A percentile compares a stretch with the other conserved stretches of the same genome.
Evolutionary conservation across 495 filamentous ascomycete species (phyloP).

Genomic region (Penicillium pancosmium): DNA sequence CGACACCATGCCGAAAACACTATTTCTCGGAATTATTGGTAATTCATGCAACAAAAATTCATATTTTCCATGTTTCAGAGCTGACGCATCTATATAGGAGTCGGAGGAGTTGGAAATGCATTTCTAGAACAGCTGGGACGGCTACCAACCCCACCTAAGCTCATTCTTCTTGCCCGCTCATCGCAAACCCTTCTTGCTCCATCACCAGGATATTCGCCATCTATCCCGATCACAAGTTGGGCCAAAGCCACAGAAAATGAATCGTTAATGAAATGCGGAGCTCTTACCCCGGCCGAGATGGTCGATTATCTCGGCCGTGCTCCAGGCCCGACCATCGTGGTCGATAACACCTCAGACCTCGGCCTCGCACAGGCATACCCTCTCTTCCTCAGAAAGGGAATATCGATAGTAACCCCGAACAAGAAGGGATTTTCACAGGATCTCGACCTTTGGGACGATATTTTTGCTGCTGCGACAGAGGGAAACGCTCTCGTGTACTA

Average conservation of each 20-base stretch:
- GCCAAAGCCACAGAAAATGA: conserved; percentile 56
- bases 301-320: conserved; percentile 67
- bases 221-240: conserved; percentile 56
- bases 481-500: conserved; percentile 80
- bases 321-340: conserved; percentile 71
- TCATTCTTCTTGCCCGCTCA: conserved; percentile 68
- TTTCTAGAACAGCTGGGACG: neutral
- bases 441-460: conserved; percentile 75
- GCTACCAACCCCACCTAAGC: neutral
- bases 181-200: conserved; percentile 69
- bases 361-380: conserved; percentile 78
- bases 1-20: neutral
- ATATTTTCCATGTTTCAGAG: neutral
- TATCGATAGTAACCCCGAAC: conserved; percentile 91
- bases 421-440: conserved; percentile 90
- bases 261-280: conserved; percentile 42
- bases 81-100: neutral
- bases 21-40: neutral
- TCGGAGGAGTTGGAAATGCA: conserved; percentile 2
- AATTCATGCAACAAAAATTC: neutral
- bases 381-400: conserved; percentile 69
- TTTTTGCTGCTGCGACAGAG: conserved; percentile 64
- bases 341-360: conserved; percentile 90
- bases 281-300: conserved; percentile 62
- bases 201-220: conserved; percentile 41